A percentile compares a stretch with the other conserved stretches of the same genome.
Evolutionary conservation across 2,329 filamentous ascomycete species (phyloP).

Genomic region (Fusarium anguioides): DNA sequence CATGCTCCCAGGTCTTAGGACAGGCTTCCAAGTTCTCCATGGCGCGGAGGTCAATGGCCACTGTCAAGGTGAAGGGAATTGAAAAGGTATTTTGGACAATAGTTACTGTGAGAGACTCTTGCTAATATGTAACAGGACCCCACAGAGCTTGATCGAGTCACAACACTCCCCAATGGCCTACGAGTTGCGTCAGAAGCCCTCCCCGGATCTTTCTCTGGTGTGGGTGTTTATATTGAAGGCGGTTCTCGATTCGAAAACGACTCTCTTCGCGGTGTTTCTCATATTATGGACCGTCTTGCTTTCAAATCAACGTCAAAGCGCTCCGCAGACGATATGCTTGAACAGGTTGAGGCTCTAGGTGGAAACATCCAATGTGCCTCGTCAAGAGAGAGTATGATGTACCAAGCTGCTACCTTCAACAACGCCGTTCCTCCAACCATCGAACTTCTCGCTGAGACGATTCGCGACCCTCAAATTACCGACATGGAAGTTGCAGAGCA

Average conservation of each 20-base stretch:
- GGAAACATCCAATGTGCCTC: slow-evolving; percentile 98
- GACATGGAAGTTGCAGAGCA: slow-evolving; percentile 89
- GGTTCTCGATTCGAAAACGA: slow-evolving; percentile 94
- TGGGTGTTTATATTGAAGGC: slow-evolving; percentile 95
- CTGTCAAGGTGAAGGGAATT: slow-evolving; percentile 51
- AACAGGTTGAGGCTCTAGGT: slow-evolving; percentile 86
- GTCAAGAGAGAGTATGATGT: slow-evolving; percentile 96
- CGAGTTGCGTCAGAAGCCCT: slow-evolving; percentile 95
- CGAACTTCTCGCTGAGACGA: slow-evolving; percentile 90
- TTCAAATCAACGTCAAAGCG: slow-evolving; percentile 87
- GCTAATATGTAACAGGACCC: slow-evolving; percentile 69
- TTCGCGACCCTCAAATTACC: slow-evolving; percentile 85
- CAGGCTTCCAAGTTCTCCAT: slow-evolving; percentile 39
- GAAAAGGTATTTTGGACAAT: slow-evolving; percentile 45
- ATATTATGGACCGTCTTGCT: slow-evolving; percentile 94
- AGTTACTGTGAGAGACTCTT: fast-evolving
- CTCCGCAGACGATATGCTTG: slow-evolving; percentile 85
- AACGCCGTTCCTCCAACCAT: slow-evolving; percentile 85
- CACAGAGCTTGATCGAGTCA: slow-evolving; percentile 86
- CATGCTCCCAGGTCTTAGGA: slow-evolving; percentile 41
- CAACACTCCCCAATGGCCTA: slow-evolving; percentile 89
- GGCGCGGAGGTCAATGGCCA: slow-evolving; percentile 48
- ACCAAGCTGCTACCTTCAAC: slow-evolving; percentile 98
- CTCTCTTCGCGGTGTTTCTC: slow-evolving; percentile 86
- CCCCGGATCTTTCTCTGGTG: slow-evolving; percentile 92